Evolutionary conservation across 768 basidiomycete genomes (phyloP), one percentile per base, ranked within the genome.

Genomic region (Termitomyces sp.): DNA sequence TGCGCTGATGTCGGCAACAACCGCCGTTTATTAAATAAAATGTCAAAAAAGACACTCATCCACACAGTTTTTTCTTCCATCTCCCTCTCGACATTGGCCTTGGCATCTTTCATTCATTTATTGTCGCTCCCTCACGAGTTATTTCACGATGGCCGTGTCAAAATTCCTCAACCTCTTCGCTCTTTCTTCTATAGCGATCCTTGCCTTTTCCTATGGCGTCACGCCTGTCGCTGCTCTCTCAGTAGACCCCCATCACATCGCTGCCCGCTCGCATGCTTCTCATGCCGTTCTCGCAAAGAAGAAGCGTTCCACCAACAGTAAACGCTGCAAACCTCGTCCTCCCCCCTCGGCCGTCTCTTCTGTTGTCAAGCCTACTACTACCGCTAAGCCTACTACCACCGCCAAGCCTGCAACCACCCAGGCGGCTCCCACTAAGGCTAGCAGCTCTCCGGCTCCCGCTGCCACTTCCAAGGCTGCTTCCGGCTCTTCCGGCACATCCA

Each of bases 131-230:
- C 64, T 66, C 54, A 61, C 62, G 59, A 57, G 45, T 48, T 37
- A 17, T 28, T 24, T n/a, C 24, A 42, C 37, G 7, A 56, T 83
- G 80, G 75, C 81, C 42, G 64, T 75, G 46, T 42, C 70, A 55
- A 85, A 79, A 59, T 64, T 87, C 46, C 64, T 87, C 64, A 79
- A 78, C 63, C 68, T 89, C 57, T 26, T 90, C 51, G 78, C 86
- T 21, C 58, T 90, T 40, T 72, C 81, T 15, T 73, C 83, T 24
- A 64, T 90, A 51, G 79, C 83, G 21, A 62, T 89, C 58, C 56
- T 88, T 57, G 74, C 79, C 45, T 72, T 74, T 60, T 77, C 82
- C 6, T 75, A 79, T 54, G 74, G 65, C 32, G 66, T 80, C 0
- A 54, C 72, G 7, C 75, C 78, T 22, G 81, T 72, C 40, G 73